Percentiles rank a stretch among this genome's conserved stretches.
These are phyloP conservation scores for Borovskyia barvae DNA, from an alignment of 208 protist genomes.

Conservation along the genomic window DNA sequence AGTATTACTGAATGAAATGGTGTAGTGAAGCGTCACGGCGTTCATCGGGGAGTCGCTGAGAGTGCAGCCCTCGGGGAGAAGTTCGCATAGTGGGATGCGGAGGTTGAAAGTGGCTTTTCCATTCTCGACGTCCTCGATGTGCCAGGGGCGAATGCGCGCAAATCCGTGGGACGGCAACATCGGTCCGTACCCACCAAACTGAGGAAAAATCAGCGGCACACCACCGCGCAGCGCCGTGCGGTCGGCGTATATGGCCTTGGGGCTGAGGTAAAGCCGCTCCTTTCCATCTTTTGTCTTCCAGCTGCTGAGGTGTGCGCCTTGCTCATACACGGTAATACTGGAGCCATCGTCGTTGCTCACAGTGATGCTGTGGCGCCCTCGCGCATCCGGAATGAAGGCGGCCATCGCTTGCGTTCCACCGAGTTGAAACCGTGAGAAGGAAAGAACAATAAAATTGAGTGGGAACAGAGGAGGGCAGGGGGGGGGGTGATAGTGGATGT, in stretches of 20 bases:
- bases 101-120: slow-evolving; percentile 41
- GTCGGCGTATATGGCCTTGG: slow-evolving; percentile 66
- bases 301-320: slow-evolving; percentile 86
- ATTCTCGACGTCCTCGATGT: slow-evolving; percentile 26
- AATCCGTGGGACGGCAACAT: slow-evolving; percentile 77
- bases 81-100: slow-evolving; percentile 21
- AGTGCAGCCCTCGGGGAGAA: slow-evolving; percentile 18
- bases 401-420: slow-evolving; percentile 23
- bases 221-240: slow-evolving; percentile 81
- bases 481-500: neutral
- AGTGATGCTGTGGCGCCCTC: slow-evolving; percentile 32
- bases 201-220: slow-evolving; percentile 88
- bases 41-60: slow-evolving; percentile 26
- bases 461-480: neutral
- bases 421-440: neutral
- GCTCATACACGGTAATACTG: slow-evolving; percentile 75
- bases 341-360: slow-evolving; percentile 58
- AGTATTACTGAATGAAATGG: slow-evolving; percentile 65
- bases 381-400: slow-evolving; percentile 34
- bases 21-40: slow-evolving; percentile 46
- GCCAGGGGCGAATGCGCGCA: slow-evolving; percentile 52
- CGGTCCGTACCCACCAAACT: slow-evolving; percentile 76
- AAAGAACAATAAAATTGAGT: slow-evolving; percentile 17
- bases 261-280: slow-evolving; percentile 82
- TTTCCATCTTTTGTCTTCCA: slow-evolving; percentile 59